phyloP scores from a whole-genome alignment of 257 asterid genomes.

The Nicotiana undulata region DNA sequence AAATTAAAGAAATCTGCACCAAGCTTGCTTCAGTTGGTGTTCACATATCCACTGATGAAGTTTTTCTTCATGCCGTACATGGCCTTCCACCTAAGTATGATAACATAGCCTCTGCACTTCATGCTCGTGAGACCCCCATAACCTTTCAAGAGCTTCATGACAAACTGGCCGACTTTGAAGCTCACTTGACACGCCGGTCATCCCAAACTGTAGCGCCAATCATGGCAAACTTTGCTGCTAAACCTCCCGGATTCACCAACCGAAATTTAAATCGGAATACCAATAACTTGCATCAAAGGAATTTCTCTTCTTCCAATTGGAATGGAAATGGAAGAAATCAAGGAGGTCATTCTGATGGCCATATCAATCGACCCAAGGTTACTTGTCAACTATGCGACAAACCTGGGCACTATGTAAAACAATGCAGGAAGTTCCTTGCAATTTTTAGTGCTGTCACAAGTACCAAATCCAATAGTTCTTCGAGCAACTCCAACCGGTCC shows the following conservation, averaged over 20 bases:
- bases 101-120: no score
- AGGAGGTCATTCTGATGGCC: neutral
- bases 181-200: neutral
- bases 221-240: neutral
- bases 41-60: no score
- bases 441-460: no score
- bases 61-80: no score
- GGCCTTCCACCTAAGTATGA: no score
- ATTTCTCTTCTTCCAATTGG: neutral
- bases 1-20: no score
- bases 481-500: neutral
- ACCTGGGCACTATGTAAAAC: neutral
- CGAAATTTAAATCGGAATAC: neutral
- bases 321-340: neutral
- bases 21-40: no score
- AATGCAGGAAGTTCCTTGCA: neutral
- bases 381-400: neutral
- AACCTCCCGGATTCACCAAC: neutral
- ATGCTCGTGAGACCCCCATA: no score
- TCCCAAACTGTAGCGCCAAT: neutral
- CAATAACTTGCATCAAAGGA: neutral
- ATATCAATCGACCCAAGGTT: neutral
- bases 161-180: neutral
- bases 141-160: no score
- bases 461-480: neutral